Evolutionary conservation across 345 rosid genomes (phyloP), one percentile per base, ranked within the genome.

Genomic region (Pelargonium nanum): DNA sequence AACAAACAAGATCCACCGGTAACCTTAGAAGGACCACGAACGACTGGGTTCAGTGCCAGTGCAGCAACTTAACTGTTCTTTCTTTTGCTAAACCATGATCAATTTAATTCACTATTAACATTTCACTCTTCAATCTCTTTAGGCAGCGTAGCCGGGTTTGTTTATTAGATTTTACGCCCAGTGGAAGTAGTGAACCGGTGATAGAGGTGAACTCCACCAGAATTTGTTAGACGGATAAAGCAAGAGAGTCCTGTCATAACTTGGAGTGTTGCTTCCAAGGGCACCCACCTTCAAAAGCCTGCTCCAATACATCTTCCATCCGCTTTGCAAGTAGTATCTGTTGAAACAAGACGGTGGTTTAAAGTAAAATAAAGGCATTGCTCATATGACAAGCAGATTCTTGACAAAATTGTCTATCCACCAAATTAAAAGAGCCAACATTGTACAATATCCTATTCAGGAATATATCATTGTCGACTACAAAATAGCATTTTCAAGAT

Each of bases 271-370:
- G 85, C 23, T 87, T 78, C 99, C 90, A 89, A 45, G 96, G 99
- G 77, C 92, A 93, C 24, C 97, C 99, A 13, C 95, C 97, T 68
- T 89, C 97, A 26, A 93, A 89, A 26, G 99, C 97, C 34, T 87
- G 88, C 64, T 89, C 97, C 72, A 93, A 64, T 12, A 89, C 97
- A 28, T 93, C 97, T 73, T 93, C 99, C 95, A 93, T 80, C 70
- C 90, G 78, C 83, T 87, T 89, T 20, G 94, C 99, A 55, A 79
- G 77, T 57, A 93, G 60, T 52, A 93, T 78, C 99, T 93, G 94
- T 12, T 5, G 24, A 65, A 45, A 52, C 40, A 7, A 53, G 24
- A 10, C 17, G 26, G 16, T 19, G 52, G 7, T 7, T 32, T 53
- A 12, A 17, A 21, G 30, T 53, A 4, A 17, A 12, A 32, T 4